Base-by-base conservation (phyloP, 1,139 yeast genomes). In the Blastobotrys ciferrii region DNA sequence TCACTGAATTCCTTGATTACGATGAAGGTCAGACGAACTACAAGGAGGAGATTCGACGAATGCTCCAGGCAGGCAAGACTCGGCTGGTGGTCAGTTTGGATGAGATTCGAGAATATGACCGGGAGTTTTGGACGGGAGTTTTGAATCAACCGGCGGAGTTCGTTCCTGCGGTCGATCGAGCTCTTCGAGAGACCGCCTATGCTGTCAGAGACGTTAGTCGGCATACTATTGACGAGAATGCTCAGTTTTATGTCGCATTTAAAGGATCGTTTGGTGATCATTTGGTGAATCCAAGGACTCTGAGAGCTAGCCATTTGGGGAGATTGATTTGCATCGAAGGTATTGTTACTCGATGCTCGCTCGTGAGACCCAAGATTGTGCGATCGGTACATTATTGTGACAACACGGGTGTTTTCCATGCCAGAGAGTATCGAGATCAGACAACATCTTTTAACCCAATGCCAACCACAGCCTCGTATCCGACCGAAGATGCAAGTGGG, bases 341-440 rank as follows among this genome's bases (percentile, higher is more conserved):
- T 50, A 92, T 92, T 60, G 96, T 92, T 15, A 92, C 98, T 1
- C 76, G 95, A 55, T 92, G 96, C 37, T 89, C 98, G 1, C 74
- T 92, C 53, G 95, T 92, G 41, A 79, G 98, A 53, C 98, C 98
- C 30, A 92, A 92, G 65, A 80, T 92, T 49, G 79, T 89, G 43
- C 78, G 96, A 60, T 88, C 97, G 1, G 97, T 94, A 32, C 98
- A 92, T 69, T 92, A 87, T 66, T 91, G 95, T 51, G 96, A 89
- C 52, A 78, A 78, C 45, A 87, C 95, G 1, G 84, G 84, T 32
- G 77, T 84, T 54, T 91, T 91, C 65, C 91, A 88, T 61, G 87
- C 95, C 50, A 79, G 97, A 68, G 96, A 89, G 60, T 92, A 92
- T 65, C 79, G 89, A 52, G 99, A 92, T 67, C 92, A 88, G 57